phyloP scores from a whole-genome alignment of 2,329 filamentous ascomycete species.

The Arachnomyces sp. region DNA sequence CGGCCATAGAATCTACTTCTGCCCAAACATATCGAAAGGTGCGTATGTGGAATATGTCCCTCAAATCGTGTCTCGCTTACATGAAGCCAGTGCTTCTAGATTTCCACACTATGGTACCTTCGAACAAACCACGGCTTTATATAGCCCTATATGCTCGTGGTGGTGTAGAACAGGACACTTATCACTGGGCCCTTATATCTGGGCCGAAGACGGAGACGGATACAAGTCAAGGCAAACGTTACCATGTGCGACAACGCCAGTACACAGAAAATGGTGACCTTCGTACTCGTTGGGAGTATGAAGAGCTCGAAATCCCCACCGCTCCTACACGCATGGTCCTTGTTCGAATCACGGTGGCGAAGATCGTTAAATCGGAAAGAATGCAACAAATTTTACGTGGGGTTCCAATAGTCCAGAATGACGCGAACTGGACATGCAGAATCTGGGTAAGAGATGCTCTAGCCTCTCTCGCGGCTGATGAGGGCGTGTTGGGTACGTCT shows the following conservation, averaged over 20 bases:
- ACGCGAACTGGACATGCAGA: conserved; percentile 34
- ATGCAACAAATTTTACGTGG: conserved; percentile 25
- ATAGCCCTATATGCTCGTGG: conserved; percentile 25
- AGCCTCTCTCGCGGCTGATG: conserved; percentile 24
- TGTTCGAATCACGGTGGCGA: conserved; percentile 32
- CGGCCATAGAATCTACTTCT: too few species aligned
- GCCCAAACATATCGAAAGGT: too few species aligned
- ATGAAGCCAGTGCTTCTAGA: too few species aligned
- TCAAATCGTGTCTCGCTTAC: too few species aligned
- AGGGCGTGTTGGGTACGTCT: conserved; percentile 29
- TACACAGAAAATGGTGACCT: background rate
- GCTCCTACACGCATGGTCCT: conserved; percentile 24
- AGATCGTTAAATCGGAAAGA: conserved; percentile 28
- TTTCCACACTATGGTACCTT: too few species aligned
- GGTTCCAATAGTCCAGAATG: conserved; percentile 25
- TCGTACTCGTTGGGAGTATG: conserved; percentile 4
- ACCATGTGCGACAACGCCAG: too few species aligned
- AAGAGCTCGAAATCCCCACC: conserved; percentile 3
- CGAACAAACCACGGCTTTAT: conserved; percentile 22
- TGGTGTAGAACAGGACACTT: conserved; percentile 2
- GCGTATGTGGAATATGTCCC: too few species aligned
- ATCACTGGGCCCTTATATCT: conserved; percentile 8
- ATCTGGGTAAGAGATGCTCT: conserved; percentile 33
- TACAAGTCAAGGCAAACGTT: background rate
- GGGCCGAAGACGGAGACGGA: conserved; percentile 20